These are phyloP conservation scores for Macrotyloma uniflorum DNA, from an alignment of 306 rosid species.

Conservation along the genomic window DNA sequence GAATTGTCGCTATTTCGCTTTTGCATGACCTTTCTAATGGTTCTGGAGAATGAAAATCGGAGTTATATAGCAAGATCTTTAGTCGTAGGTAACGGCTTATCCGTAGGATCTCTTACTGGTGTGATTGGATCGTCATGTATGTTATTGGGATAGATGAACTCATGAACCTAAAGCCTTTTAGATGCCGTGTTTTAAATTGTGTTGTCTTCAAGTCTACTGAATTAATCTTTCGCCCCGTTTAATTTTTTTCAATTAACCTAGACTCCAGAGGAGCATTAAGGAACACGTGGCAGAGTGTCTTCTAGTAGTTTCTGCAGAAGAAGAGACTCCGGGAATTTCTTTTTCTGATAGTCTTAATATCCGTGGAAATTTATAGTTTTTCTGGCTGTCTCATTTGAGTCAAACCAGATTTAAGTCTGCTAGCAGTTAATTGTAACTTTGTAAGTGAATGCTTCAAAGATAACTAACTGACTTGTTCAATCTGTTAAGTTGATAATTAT, in stretches of 20 bases:
- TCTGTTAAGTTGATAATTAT: background rate
- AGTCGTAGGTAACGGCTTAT: background rate
- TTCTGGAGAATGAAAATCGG: slow-evolving; percentile 3
- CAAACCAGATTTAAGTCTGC: background rate
- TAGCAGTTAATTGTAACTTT: slow-evolving; percentile 1
- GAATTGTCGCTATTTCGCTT: slow-evolving; percentile 2
- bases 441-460: background rate
- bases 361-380: background rate
- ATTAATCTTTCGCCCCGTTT: slow-evolving; percentile 10
- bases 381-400: background rate
- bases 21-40: slow-evolving; percentile 5
- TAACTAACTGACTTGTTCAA: slow-evolving; percentile 1
- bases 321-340: background rate
- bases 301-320: background rate
- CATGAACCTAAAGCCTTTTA: background rate
- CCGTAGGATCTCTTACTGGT: slow-evolving; percentile 17
- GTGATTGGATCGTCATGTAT: background rate
- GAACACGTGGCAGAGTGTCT: background rate
- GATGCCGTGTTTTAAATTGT: background rate
- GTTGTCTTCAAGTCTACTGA: background rate
- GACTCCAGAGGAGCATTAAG: background rate
- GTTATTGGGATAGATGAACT: slow-evolving; percentile 15
- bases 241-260: background rate
- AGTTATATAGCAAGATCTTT: background rate
- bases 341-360: background rate